Evolutionary conservation across 495 filamentous ascomycete genomes (phyloP).

Genomic region (Aspergillus mulundensis): DNA sequence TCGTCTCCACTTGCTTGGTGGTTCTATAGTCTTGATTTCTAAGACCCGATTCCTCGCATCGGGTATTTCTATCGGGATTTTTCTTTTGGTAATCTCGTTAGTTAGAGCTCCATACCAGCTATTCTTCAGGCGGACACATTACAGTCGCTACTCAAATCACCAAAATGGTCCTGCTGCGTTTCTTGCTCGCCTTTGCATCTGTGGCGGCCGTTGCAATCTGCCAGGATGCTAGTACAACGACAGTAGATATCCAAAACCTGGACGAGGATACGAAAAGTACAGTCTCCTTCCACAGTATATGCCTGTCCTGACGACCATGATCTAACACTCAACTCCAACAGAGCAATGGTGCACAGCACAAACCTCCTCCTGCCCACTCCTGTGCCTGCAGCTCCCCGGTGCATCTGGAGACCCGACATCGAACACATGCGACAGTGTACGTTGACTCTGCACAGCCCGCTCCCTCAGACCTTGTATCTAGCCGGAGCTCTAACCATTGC

Average conservation of each 20-base stretch:
- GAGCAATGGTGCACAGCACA: conserved; percentile 69
- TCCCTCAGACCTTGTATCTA: neutral
- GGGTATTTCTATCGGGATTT: neutral
- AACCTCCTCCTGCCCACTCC: conserved; percentile 63
- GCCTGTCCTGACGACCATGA: conserved; percentile 3
- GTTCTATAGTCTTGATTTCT: neutral
- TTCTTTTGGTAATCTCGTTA: neutral
- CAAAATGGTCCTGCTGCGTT: conserved; percentile 26
- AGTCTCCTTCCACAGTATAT: conserved; percentile 3
- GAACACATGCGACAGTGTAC: conserved; percentile 72
- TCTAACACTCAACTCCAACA: conserved; percentile 20
- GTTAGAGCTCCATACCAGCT: neutral
- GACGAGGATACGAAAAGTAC: conserved; percentile 42
- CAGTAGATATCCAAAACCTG: conserved; percentile 63
- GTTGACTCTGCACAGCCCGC: conserved; percentile 18
- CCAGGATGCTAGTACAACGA: conserved; percentile 34
- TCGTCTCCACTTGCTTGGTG: neutral
- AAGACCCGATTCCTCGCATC: neutral
- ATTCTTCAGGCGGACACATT: neutral
- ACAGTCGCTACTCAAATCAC: conserved; percentile 5
- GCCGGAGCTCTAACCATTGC: conserved; percentile 7
- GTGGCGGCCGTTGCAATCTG: conserved; percentile 30
- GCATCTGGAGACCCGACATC: conserved; percentile 43
- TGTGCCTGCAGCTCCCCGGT: conserved; percentile 67
- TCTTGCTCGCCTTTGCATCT: conserved; percentile 29